Evolutionary conservation across 208 protist genomes (phyloP), one percentile per base, ranked within the genome.

Genomic region (Phytomonas serpens): DNA sequence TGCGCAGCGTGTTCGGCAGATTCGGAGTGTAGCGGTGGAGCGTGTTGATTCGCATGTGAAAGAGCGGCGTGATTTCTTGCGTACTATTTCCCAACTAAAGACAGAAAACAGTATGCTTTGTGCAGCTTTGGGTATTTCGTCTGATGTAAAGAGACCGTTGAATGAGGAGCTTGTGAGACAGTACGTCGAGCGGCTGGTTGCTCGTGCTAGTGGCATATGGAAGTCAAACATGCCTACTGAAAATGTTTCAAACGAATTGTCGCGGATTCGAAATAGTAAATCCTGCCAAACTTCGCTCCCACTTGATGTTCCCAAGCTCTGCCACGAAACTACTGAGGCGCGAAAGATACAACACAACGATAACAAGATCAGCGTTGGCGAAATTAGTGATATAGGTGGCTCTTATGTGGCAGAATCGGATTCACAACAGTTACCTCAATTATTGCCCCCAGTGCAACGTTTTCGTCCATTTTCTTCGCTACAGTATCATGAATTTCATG

Each of bases 1-100:
- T 74, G 91, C 88, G 0, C 80, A 92, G 71, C 91, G 91, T 30
- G 77, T 81, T 23, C 81, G 81, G 38, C 79, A 81, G 67, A 96
- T 96, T 63, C 74, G 71, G 14, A 78, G 77, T 19, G 57, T 70
- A 14, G 80, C 87, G 2, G 78, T 80, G 31, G 75, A 81, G 29
- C 86, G 88, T 47, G 82, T 96, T 73, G 79, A 95, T 77, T 75
- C 79, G 19, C 75, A 79, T 13, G 81, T 87, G 67, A 72, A 88
- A 70, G 76, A 85, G 64, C 68, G 90, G 29, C 83, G 84, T 66
- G 71, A 83, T 11, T 61, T 94, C 69, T 78, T 81, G 66, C 70
- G 52, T 40, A 68, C 67, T 34, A 70, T 92, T 19, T 66, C 71
- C 23, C 67, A 51, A 37, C 69, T 93, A 11, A 76, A 72, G 51